Evolutionary conservation across 345 rosid genomes (phyloP), one percentile per base, ranked within the genome.

Genomic region (Eucalyptus caleyi): DNA sequence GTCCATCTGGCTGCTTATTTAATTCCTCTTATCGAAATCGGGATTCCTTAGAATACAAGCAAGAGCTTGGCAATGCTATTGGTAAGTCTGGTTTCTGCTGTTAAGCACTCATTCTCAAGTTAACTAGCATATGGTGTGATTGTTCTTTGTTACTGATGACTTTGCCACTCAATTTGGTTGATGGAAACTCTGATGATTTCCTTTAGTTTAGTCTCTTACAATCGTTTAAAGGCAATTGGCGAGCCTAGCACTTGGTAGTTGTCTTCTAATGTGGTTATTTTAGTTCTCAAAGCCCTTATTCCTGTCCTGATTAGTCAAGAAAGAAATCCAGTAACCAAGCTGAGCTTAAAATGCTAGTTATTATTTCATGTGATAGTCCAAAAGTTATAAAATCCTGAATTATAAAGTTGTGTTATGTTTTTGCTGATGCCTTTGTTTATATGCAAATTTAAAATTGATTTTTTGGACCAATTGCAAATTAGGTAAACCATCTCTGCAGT

Each of bases 11-110:
- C 88, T 92, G 91, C 89, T 44, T 91, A 87, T 94, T 98, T 88
- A 98, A 98, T 93, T 98, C 99, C 89, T 95, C 98, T 88, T 98
- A 93, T 80, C 93, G 94, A 87, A 91, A 92, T 91, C 99, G 99
- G 60, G 98, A 97, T 92, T 92, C 94, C 89, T 89, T 94, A 87
- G 98, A 96, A 88, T 98, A 98, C 93, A 98, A 98, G 91, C 97
- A 96, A 94, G 99, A 97, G 90, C 98, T 98, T 88, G 99, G 98
- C 49, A 97, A 97, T 94, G 98, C 98, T 90, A 96, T 98, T 90
- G 99, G 99, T 98, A 93, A 88, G 97, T 92, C 83, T 89, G 80
- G 23, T 59, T 86, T 11, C 30, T 9, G 27, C 83, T 37, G 9
- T 77, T 40, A 37, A 77, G 83, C 83, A 40, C 83, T 77, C 83